Percentiles rank a stretch among this genome's conserved stretches.
Evolutionary conservation across 2,329 filamentous ascomycete species (phyloP).

Genomic region (Calonectria crousiana): DNA sequence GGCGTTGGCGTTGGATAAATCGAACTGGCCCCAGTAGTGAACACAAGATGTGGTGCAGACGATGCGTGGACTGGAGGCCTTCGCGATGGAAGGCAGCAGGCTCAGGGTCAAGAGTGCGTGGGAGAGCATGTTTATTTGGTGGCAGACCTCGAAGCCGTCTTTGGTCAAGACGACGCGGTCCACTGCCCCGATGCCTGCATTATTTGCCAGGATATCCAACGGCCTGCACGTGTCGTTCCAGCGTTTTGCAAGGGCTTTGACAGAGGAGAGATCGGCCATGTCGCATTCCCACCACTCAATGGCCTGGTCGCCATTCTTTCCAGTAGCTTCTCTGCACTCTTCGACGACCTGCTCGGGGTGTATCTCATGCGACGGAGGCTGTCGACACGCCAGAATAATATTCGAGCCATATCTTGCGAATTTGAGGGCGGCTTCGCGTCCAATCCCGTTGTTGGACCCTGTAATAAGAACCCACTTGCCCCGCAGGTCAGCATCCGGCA

Average conservation of each 20-base stretch:
- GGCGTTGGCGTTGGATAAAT: background rate
- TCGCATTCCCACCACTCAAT: conserved; percentile 4
- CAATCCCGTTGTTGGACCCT: background rate
- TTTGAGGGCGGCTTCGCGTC: background rate
- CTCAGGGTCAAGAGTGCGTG: background rate
- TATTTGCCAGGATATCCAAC: background rate
- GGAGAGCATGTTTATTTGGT: background rate
- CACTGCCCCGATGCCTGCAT: background rate
- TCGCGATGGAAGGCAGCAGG: background rate
- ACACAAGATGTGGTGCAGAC: background rate
- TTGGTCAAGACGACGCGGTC: background rate
- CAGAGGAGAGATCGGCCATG: conserved; percentile 4
- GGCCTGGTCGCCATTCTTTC: background rate
- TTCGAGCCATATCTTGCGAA: background rate
- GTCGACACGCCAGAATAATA: background rate
- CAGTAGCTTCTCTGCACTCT: background rate
- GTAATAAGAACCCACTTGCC: background rate
- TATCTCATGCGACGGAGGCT: background rate
- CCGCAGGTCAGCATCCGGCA: background rate
- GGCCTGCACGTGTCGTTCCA: background rate
- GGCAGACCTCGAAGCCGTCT: background rate
- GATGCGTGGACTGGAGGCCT: background rate
- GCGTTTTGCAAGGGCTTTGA: background rate
- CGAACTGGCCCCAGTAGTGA: background rate
- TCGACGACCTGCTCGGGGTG: background rate